Evolutionary conservation across 2,329 filamentous ascomycete genomes (phyloP), one percentile per base, ranked within the genome.

Genomic region (Botryotinia calthae): DNA sequence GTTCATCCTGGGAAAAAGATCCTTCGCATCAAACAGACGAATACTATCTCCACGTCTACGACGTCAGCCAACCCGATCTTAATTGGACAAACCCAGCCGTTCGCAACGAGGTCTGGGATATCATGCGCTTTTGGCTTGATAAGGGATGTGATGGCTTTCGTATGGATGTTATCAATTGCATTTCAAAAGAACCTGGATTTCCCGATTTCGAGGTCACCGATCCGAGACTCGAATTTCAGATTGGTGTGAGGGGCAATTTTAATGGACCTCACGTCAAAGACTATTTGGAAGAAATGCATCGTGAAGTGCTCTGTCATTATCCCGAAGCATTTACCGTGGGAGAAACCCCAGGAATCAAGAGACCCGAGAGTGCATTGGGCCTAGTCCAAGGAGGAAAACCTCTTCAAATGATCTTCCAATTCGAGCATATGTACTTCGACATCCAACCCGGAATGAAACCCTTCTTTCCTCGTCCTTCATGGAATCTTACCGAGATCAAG

Each of bases 91-190:
- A 91, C 66, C 84, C 85, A 0, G 86, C 87, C 2, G 89, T 91
- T 12, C 87, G 91, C 10, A 84, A 89, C 69, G 92, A 89, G 0
- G 90, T 93, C 1, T 91, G 93, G 77, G 84, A 89, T 9, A 88
- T 91, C 8, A 90, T 93, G 86, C 84, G 85, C 0, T 94, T 93
- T 80, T 94, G 92, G 92, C 85, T 94, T 0, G 85, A 93, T 71
- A 87, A 88, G 9, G 88, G 84, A 59, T 85, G 87, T 73, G 84
- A 86, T 76, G 80, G 80, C 1, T 92, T 70, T 9, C 62, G 90
- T 8, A 89, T 91, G 82, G 90, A 92, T 74, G 89, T 90, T 0
- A 90, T 92, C 74, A 91, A 91, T 78, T 87, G 90, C 77, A 90
- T 91, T 77, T 88, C 86, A 74, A 92, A 92, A 76, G 84, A 86